Evolutionary conservation across 1,139 yeast genomes (phyloP).

Genomic region (Saccharomyces hybrid): DNA sequence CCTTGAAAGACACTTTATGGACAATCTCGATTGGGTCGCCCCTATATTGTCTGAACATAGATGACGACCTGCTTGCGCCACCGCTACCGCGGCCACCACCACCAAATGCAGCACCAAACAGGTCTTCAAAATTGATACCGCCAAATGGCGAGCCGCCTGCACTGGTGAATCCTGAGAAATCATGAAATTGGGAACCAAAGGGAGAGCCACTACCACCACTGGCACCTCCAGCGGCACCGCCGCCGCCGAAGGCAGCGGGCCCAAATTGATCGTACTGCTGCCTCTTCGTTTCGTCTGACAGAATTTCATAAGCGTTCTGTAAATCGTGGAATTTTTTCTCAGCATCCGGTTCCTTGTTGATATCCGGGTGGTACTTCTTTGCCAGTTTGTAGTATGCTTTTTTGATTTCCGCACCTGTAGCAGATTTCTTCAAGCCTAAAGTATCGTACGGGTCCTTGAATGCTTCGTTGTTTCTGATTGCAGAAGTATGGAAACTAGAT

Average conservation of each 20-base stretch:
- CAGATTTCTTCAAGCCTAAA: constrained; percentile 66
- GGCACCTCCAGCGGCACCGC: constrained; percentile 47
- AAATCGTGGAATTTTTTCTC: constrained; percentile 85
- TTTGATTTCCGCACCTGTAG: constrained; percentile 76
- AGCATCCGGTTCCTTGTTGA: constrained; percentile 83
- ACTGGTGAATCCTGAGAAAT: constrained; percentile 42
- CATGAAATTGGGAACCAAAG: constrained; percentile 39
- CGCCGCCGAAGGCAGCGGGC: constrained; percentile 70
- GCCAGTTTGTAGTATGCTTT: constrained; percentile 92
- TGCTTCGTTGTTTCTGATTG: not conserved
- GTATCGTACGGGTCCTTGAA: constrained; percentile 74
- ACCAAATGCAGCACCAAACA: constrained; percentile 74
- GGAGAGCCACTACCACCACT: constrained; percentile 37
- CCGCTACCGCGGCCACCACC: constrained; percentile 35
- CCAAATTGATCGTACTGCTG: constrained; percentile 91
- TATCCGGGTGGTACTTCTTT: constrained; percentile 92
- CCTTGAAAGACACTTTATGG: constrained; percentile 70
- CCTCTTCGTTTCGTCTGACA: constrained; percentile 80
- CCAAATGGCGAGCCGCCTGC: constrained; percentile 31
- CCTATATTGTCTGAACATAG: constrained; percentile 59
- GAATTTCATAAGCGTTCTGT: constrained; percentile 88
- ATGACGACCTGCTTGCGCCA: constrained; percentile 25
- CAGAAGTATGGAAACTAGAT: not conserved
- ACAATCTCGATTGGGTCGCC: constrained; percentile 87
- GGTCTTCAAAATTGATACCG: constrained; percentile 70